phyloP scores from a whole-genome alignment of 1,284 basidiomycete species.

The Apiotrichum veenhuisii region DNA sequence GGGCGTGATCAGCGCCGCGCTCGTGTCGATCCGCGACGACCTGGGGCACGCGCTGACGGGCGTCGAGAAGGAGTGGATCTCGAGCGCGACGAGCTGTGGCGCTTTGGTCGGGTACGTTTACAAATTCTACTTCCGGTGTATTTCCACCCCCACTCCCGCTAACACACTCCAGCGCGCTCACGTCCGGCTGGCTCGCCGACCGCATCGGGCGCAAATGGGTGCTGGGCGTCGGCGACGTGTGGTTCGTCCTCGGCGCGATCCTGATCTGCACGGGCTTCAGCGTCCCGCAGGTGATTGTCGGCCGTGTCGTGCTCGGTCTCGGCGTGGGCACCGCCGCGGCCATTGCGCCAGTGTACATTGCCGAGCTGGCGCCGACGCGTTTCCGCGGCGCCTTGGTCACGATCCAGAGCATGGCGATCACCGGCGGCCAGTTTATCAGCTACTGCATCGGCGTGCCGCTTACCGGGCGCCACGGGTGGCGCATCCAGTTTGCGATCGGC shows the following conservation, averaged over 20 bases:
- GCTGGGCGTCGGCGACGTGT: slow-evolving; percentile 64
- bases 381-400: slow-evolving; percentile 49
- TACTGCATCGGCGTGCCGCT: slow-evolving; percentile 45
- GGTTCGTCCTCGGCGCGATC: slow-evolving; percentile 59
- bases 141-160: slow-evolving; percentile 57
- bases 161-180: slow-evolving; percentile 40
- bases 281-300: slow-evolving; percentile 43
- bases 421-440: slow-evolving; percentile 47
- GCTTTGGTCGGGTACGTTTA: slow-evolving; percentile 59
- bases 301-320: slow-evolving; percentile 46
- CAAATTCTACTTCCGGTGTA: no score
- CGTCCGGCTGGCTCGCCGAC: slow-evolving; percentile 42
- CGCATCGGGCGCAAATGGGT: slow-evolving; percentile 53
- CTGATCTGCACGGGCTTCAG: slow-evolving; percentile 45
- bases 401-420: slow-evolving; percentile 46
- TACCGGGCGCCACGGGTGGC: slow-evolving; percentile 29
- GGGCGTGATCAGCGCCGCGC: slow-evolving; percentile 53
- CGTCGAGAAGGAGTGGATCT: slow-evolving; percentile 74
- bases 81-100: slow-evolving; percentile 69
- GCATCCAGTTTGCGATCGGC: slow-evolving; percentile 45
- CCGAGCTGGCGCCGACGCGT: slow-evolving; percentile 47
- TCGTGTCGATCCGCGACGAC: slow-evolving; percentile 67
- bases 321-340: slow-evolving; percentile 48
- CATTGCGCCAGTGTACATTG: slow-evolving; percentile 47
- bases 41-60: slow-evolving; percentile 62